Percentiles rank a stretch among this genome's conserved stretches.
phyloP scores from a whole-genome alignment of 2,329 filamentous ascomycete species.

The Xylariaceae sp. region DNA sequence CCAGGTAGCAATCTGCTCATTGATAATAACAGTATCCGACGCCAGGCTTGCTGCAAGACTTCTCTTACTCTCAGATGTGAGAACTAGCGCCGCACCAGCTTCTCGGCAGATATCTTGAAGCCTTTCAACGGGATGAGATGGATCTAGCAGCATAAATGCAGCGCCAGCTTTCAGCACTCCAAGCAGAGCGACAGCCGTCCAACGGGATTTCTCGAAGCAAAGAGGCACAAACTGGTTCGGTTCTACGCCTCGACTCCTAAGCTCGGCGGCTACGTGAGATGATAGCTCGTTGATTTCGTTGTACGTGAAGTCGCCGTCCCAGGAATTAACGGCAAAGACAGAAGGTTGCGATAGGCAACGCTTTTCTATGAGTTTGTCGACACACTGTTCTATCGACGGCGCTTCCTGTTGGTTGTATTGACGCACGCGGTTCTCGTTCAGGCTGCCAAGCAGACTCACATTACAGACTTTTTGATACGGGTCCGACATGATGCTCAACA shows the following conservation, averaged over 20 bases:
- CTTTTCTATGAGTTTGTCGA: constrained; percentile 15
- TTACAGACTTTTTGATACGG: background rate
- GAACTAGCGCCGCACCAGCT: constrained; percentile 13
- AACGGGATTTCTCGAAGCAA: constrained; percentile 32
- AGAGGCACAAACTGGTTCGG: constrained; percentile 29
- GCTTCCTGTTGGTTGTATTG: background rate
- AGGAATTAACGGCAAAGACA: constrained; percentile 6
- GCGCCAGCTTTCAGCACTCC: constrained; percentile 39
- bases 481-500: constrained; percentile 8
- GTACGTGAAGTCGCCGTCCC: constrained; percentile 23
- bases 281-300: constrained; percentile 1
- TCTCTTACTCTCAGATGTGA: constrained; percentile 4
- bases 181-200: constrained; percentile 31
- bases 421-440: background rate
- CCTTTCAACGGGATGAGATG: constrained; percentile 33
- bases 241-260: constrained; percentile 8
- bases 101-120: constrained; percentile 21
- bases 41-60: background rate
- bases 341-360: constrained; percentile 9
- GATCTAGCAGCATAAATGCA: constrained; percentile 37
- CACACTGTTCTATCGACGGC: background rate
- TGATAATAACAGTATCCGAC: background rate
- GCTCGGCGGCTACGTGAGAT: background rate
- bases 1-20: background rate
- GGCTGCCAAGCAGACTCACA: background rate